Conservation (phyloP, 805 yeast genomes). For the Saturnispora zaruensis region DNA sequence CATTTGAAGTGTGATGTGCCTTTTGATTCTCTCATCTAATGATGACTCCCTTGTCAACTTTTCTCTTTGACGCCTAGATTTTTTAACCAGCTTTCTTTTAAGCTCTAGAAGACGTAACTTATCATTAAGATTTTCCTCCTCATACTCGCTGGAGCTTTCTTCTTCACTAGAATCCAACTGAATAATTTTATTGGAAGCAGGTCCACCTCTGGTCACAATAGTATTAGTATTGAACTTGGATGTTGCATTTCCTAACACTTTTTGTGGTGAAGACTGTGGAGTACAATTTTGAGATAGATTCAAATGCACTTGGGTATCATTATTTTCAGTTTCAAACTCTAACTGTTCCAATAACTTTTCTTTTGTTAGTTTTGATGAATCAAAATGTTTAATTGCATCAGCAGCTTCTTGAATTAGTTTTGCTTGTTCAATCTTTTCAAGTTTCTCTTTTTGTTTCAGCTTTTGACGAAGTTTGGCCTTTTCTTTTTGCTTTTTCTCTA, state of each 20-base stretch:
- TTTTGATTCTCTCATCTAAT: conserved; percentile 10
- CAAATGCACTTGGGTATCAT: not conserved
- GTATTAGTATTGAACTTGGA: not conserved
- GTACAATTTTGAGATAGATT: not conserved
- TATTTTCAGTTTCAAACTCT: not conserved
- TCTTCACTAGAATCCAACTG: conserved; percentile 4
- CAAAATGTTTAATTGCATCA: conserved; percentile 15
- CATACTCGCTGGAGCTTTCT: conserved; percentile 2
- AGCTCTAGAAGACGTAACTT: conserved; percentile 10
- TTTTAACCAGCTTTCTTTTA: conserved; percentile 9
- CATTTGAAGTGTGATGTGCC: conserved; percentile 9
- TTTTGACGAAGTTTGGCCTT: not conserved
- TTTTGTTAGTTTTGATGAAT: conserved; percentile 16
- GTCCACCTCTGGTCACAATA: not conserved
- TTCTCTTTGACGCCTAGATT: conserved; percentile 5
- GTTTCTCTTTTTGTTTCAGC: conserved; percentile 1
- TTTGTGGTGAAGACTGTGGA: conserved; percentile 6
- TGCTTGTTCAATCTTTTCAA: conserved; percentile 5
- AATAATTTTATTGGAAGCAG: not conserved
- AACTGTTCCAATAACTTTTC: conserved; percentile 7
- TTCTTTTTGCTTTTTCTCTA: conserved; percentile 9
- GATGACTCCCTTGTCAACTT: conserved; percentile 4
- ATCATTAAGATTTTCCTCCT: not conserved
- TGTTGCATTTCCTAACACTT: not conserved
- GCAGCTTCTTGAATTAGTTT: conserved; percentile 9